These are phyloP conservation scores for Globisporangium sylvaticum DNA, from an alignment of 352 stramenopile genomes.

Conservation along the genomic window DNA sequence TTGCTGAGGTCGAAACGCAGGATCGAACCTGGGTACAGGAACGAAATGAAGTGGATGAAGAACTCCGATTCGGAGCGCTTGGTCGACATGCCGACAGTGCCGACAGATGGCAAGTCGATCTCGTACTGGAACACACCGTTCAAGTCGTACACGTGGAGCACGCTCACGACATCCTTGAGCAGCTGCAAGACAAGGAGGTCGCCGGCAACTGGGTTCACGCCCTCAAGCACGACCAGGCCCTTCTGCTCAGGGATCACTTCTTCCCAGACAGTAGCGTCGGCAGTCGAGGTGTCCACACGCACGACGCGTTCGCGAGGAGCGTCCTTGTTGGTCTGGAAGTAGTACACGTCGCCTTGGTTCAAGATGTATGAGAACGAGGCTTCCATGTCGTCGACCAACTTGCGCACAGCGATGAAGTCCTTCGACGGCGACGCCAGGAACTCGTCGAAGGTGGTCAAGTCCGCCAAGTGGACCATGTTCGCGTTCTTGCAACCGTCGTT, in stretches of 20 bases:
- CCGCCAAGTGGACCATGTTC: conserved; percentile 83
- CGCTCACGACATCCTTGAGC: conserved; percentile 78
- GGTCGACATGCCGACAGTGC: conserved; percentile 62
- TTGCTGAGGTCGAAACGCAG: conserved; percentile 64
- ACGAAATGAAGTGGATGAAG: conserved; percentile 90
- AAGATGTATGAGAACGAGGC: conserved; percentile 80
- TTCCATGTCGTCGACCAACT: conserved; percentile 87
- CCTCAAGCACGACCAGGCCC: conserved; percentile 68
- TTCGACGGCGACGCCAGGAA: conserved; percentile 37
- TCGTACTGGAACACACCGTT: conserved; percentile 73
- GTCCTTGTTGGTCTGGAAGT: conserved; percentile 84
- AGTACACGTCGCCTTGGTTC: conserved; percentile 86
- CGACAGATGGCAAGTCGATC: conserved; percentile 61
- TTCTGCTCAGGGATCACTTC: conserved; percentile 84
- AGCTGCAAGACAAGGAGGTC: conserved; percentile 74
- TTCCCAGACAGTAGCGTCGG: conserved; percentile 42
- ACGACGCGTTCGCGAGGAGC: conserved; percentile 79
- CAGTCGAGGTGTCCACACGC: conserved; percentile 23
- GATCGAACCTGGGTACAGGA: conserved; percentile 79
- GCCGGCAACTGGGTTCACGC: conserved; percentile 55
- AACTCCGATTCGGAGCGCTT: conserved; percentile 75
- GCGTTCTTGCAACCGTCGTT: conserved; percentile 88
- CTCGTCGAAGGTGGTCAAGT: conserved; percentile 42
- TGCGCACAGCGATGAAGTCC: conserved; percentile 47
- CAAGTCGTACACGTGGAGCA: conserved; percentile 78